Conservation (phyloP, 306 rosid genomes). For the Rosa rugosa region DNA sequence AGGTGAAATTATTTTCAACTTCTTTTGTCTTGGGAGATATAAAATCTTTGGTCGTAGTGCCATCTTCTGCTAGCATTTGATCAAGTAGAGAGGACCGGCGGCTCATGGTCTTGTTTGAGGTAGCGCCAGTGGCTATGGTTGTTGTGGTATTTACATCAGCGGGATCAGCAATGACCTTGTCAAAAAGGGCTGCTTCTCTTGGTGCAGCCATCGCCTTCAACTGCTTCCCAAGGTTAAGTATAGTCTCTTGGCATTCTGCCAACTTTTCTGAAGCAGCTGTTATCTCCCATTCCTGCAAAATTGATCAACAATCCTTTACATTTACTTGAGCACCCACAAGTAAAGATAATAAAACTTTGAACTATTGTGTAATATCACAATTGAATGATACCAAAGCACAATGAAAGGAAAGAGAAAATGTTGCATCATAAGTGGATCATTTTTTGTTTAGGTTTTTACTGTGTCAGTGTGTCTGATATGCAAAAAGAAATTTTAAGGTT, state of each 20-base stretch:
- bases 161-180: slow-evolving; percentile 48
- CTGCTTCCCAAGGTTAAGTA: slow-evolving; percentile 86
- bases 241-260: slow-evolving; percentile 97
- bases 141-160: slow-evolving; percentile 26
- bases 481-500: background rate
- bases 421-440: background rate
- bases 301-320: slow-evolving; percentile 17
- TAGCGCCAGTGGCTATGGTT: slow-evolving; percentile 20
- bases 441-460: background rate
- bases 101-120: slow-evolving; percentile 29
- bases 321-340: background rate
- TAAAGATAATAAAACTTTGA: background rate
- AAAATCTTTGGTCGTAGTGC: slow-evolving; percentile 21
- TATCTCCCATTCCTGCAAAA: slow-evolving; percentile 80
- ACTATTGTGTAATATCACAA: background rate
- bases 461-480: background rate
- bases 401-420: background rate
- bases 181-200: slow-evolving; percentile 61
- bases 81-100: slow-evolving; percentile 62
- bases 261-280: slow-evolving; percentile 87
- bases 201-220: slow-evolving; percentile 78
- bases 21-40: slow-evolving; percentile 31
- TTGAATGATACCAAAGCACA: background rate
- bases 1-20: slow-evolving; percentile 32
- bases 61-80: slow-evolving; percentile 78